Base-by-base conservation (phyloP, 805 yeast genomes). In the Spathaspora sp. region DNA sequence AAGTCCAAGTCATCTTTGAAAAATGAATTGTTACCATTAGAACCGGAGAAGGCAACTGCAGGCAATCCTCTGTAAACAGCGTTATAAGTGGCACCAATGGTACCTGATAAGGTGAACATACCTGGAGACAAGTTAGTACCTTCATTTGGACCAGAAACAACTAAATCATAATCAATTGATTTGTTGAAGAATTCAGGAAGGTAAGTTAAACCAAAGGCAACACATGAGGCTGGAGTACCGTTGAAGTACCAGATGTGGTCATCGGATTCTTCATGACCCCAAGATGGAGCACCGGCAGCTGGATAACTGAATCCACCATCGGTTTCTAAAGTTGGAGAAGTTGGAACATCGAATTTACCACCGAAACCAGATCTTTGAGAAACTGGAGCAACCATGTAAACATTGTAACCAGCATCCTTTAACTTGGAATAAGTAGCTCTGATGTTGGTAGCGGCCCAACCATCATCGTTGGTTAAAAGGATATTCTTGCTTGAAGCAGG, bases 401-500 rank as follows among this genome's bases (percentile, higher is more conserved):
- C 83, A 51, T 66, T 69, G 61, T 80, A 77, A 31, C 81, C 82
- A n/a, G 78, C 82, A 10, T 59, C 57, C 23, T 62, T 71, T 54
- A 79, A 70, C 38, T 69, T 79, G 49, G 73, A 64, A 72, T 80
- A 81, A 11, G 80, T 64, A 14, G 85, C 82, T 61, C 85, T 75
- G 60, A 81, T 78, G 60, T 79, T 79, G 47, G 84, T 77, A 5
- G 83, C 67, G 2, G 77, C 78, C 80, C 81, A 81, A 17, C 80
- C 76, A 56, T 81, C 86, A 59, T 81, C 86, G 58, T 81, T 80
- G 54, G 47, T 4, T 32, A 44, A 44, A 44, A 44, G 47, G 28
- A 44, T 44, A 29, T 26, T 44, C 20, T 44, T 28, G 20, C 26
- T 20, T 82, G 75, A 42, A 79, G 67, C 26, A 79, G 62, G 11